A percentile compares a stretch with the other conserved stretches of the same genome.
phyloP scores from a whole-genome alignment of 2,329 filamentous ascomycete species.

The Amylocarpus encephaloides region DNA sequence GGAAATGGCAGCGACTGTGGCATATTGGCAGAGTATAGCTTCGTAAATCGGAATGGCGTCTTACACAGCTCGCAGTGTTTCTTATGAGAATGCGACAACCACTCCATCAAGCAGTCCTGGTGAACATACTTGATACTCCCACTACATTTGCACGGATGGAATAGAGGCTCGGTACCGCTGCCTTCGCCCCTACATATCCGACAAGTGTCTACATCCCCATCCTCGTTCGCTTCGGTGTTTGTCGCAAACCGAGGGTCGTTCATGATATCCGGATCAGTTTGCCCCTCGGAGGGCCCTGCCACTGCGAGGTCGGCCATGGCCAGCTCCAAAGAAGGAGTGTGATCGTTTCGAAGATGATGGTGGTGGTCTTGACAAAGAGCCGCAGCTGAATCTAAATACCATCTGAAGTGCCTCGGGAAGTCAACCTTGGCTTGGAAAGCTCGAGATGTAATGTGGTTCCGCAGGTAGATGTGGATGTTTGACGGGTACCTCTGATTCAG shows the following conservation, averaged over 20 bases:
- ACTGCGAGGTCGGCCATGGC: slow-evolving; percentile 17
- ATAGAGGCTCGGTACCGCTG: slow-evolving; percentile 75
- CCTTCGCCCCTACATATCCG: slow-evolving; percentile 93
- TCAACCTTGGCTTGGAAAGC: background rate
- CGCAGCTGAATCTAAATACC: slow-evolving; percentile 13
- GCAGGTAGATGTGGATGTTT: no score
- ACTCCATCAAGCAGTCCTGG: slow-evolving; percentile 97
- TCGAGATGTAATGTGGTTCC: no score
- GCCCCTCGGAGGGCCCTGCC: slow-evolving; percentile 3
- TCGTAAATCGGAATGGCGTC: slow-evolving; percentile 95
- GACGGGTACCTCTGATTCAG: no score
- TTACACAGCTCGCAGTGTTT: slow-evolving; percentile 99
- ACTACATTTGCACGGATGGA: slow-evolving; percentile 97
- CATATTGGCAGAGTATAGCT: slow-evolving; percentile 94
- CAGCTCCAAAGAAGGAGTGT: background rate
- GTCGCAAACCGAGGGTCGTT: slow-evolving; percentile 47
- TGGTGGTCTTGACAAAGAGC: no score
- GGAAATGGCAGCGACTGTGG: slow-evolving; percentile 72
- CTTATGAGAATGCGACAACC: slow-evolving; percentile 97
- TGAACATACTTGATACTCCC: slow-evolving; percentile 98
- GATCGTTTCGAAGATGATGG: background rate
- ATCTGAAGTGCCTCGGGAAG: slow-evolving; percentile 15
- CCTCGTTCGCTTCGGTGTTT: slow-evolving; percentile 30
- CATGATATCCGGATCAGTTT: slow-evolving; percentile 44
- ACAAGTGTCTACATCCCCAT: slow-evolving; percentile 46